A percentile compares a stretch with the other conserved stretches of the same genome.
Evolutionary conservation across 805 yeast species (phyloP).

Genomic region (Dipodascus albidus): DNA sequence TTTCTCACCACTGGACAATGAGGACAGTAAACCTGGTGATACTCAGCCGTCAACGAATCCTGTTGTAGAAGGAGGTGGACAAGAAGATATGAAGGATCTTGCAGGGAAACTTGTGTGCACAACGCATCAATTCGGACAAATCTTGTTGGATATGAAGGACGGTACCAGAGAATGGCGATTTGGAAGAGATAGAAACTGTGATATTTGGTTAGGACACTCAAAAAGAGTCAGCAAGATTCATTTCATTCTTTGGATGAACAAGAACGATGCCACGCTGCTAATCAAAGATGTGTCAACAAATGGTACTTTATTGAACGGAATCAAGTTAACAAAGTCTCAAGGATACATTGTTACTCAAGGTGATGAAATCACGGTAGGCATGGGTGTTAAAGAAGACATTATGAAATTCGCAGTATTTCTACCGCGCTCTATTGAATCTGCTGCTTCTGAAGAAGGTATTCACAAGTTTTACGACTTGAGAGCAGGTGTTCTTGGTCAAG

Average conservation of each 20-base stretch:
- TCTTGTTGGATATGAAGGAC: slow-evolving; percentile 1
- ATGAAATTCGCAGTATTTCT: slow-evolving; percentile 37
- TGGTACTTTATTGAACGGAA: slow-evolving; percentile 80
- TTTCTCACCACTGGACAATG: neutral
- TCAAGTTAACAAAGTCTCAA: slow-evolving; percentile 59
- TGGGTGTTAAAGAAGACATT: slow-evolving; percentile 67
- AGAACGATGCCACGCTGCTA: slow-evolving; percentile 45
- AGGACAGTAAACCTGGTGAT: slow-evolving; percentile 9
- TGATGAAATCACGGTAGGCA: slow-evolving; percentile 84
- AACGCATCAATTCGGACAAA: neutral
- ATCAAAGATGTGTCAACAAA: slow-evolving; percentile 76
- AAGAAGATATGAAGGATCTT: slow-evolving; percentile 9
- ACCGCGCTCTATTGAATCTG: slow-evolving; percentile 20
- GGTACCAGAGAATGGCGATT: slow-evolving; percentile 43
- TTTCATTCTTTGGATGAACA: slow-evolving; percentile 45
- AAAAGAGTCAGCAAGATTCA: slow-evolving; percentile 68
- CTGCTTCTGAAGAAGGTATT: slow-evolving; percentile 39
- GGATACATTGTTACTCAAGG: slow-evolving; percentile 82
- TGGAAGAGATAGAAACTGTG: slow-evolving; percentile 64
- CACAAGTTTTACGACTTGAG: slow-evolving; percentile 62
- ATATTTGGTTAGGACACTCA: slow-evolving; percentile 47
- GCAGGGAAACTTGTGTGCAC: slow-evolving; percentile 8
- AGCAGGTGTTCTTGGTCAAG: slow-evolving; percentile 86
- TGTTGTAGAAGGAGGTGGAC: slow-evolving; percentile 11
- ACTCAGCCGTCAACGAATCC: slow-evolving; percentile 19